Evolutionary conservation across 768 basidiomycete species (phyloP).

Genomic region (Russula dissimulans): DNA sequence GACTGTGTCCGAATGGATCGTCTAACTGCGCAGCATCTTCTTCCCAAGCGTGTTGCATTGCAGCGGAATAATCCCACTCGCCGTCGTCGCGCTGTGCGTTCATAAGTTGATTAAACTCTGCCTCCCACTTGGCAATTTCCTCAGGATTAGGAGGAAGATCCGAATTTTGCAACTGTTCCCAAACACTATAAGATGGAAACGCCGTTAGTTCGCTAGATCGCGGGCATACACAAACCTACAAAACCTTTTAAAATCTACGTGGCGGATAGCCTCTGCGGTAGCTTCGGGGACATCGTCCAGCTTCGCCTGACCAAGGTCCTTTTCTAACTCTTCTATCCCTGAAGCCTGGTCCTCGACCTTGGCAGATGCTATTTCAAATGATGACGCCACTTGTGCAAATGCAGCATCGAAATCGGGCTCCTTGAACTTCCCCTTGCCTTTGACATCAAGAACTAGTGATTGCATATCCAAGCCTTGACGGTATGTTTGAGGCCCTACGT

Average conservation of each 20-base stretch:
- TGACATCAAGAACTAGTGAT: conserved; percentile 21
- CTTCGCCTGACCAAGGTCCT: conserved; percentile 29
- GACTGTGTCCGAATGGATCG: conserved; percentile 26
- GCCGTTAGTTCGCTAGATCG: not conserved
- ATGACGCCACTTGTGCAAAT: conserved; percentile 58
- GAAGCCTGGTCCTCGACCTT: conserved; percentile 28
- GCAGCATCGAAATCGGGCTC: conserved; percentile 83
- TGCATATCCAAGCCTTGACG: conserved; percentile 18
- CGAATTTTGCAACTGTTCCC: conserved; percentile 52
- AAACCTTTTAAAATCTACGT: conserved; percentile 46
- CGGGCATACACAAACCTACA: conserved; percentile 18
- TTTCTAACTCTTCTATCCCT: conserved; percentile 38
- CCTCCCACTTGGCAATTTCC: conserved; percentile 74
- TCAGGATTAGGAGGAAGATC: conserved; percentile 47
- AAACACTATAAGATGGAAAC: conserved; percentile 36
- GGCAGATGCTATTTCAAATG: conserved; percentile 34
- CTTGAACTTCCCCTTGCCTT: conserved; percentile 72
- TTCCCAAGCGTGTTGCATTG: conserved; percentile 53
- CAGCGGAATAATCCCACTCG: conserved; percentile 44
- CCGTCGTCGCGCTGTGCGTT: conserved; percentile 48
- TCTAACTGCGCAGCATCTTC: conserved; percentile 27
- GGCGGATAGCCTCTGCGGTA: conserved; percentile 13
- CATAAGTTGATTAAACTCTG: conserved; percentile 76
- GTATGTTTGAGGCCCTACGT: conserved; percentile 15
- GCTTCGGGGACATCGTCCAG: conserved; percentile 18